These are phyloP conservation scores for Mediolabrus comicus DNA, from an alignment of 108 stramenopile genomes.

Conservation along the genomic window DNA sequence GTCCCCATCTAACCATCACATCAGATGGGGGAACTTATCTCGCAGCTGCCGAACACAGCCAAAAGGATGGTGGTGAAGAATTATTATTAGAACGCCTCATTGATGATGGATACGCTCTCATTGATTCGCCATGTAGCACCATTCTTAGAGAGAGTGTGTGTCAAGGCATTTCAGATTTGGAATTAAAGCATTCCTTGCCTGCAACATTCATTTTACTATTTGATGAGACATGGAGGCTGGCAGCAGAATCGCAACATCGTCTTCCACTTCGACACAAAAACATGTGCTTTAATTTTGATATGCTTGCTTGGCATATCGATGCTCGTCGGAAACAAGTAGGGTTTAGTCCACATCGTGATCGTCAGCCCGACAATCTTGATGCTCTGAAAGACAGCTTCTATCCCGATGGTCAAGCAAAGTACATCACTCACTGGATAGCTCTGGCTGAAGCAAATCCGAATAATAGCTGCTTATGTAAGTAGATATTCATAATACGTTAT, in stretches of 20 bases:
- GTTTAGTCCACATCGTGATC: constrained; percentile 73
- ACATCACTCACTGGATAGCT: constrained; percentile 75
- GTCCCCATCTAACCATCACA: constrained; percentile 12
- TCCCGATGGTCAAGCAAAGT: constrained; percentile 56
- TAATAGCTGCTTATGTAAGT: constrained; percentile 61
- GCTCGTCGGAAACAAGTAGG: constrained; percentile 44
- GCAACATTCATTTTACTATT: constrained; percentile 68
- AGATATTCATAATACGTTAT: not conserved
- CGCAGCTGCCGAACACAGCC: not conserved
- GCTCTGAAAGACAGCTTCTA: constrained; percentile 31
- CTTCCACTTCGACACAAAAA: constrained; percentile 23
- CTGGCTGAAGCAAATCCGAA: constrained; percentile 63
- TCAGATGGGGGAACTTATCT: not conserved
- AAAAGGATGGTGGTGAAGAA: not conserved
- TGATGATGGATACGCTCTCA: constrained; percentile 30
- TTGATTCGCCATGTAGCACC: not conserved
- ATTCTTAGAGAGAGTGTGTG: not conserved
- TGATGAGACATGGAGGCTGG: constrained; percentile 69
- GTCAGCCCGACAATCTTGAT: constrained; percentile 55
- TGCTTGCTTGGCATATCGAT: constrained; percentile 77
- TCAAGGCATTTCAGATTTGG: constrained; percentile 12
- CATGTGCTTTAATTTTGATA: constrained; percentile 65
- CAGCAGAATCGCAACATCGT: constrained; percentile 9
- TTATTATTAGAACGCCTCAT: constrained; percentile 6
- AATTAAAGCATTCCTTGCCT: constrained; percentile 35